Conservation (phyloP, 306 rosid genomes). For the Rosa persica region DNA sequence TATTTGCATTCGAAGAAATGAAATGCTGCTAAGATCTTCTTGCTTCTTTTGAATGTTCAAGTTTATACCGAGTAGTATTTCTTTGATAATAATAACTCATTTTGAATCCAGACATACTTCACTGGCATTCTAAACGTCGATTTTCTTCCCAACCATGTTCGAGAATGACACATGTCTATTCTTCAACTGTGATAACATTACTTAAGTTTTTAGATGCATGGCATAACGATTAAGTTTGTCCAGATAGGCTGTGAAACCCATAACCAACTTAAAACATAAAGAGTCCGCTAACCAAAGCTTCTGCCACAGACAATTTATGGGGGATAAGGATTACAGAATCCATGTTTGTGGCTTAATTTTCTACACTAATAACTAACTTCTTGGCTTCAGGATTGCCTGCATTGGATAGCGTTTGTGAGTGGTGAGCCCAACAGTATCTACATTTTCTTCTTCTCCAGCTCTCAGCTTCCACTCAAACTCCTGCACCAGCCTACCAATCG, state of each 20-base stretch:
- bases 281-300: background rate
- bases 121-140: too few species aligned
- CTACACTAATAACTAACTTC: slow-evolving; percentile 25
- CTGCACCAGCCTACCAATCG: slow-evolving; percentile 73
- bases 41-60: background rate
- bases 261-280: background rate
- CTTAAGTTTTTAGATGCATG: background rate
- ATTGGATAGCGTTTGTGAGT: slow-evolving; percentile 76
- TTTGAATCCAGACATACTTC: too few species aligned
- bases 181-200: background rate
- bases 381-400: slow-evolving; percentile 49
- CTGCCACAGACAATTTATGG: background rate
- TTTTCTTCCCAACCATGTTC: too few species aligned
- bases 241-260: background rate
- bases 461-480: slow-evolving; percentile 72
- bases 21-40: background rate
- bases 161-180: background rate
- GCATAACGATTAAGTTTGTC: background rate
- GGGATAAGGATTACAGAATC: background rate
- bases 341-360: background rate
- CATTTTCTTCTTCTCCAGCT: slow-evolving; percentile 73
- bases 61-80: background rate
- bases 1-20: background rate
- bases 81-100: background rate
- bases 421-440: slow-evolving; percentile 75